phyloP scores from a whole-genome alignment of 2,329 filamentous ascomycete genomes.

The Xylariomycetidae sp. region DNA sequence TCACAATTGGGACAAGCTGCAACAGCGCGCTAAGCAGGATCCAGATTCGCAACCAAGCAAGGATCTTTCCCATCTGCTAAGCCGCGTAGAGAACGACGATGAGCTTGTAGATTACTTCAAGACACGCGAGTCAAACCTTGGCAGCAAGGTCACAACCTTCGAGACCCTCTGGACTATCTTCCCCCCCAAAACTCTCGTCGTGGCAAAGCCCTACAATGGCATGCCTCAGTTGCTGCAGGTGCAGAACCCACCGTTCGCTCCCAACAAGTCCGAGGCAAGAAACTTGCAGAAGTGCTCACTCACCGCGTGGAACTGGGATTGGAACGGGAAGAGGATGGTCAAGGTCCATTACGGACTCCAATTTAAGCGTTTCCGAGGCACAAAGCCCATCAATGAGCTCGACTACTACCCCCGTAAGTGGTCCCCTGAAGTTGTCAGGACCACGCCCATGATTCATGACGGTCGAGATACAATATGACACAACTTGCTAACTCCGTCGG shows the following conservation, averaged over 20 bases:
- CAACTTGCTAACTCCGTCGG: no score
- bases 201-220: conserved; percentile 8
- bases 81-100: conserved; percentile 3
- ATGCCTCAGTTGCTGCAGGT: conserved; percentile 10
- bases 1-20: conserved; percentile 12
- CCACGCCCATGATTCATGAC: no score
- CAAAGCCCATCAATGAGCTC: conserved; percentile 11
- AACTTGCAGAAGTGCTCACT: background rate
- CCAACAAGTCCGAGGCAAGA: background rate
- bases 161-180: conserved; percentile 13
- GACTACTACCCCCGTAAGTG: conserved; percentile 7
- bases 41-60: conserved; percentile 8
- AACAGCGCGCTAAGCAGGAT: conserved; percentile 4
- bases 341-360: conserved; percentile 9
- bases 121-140: conserved; percentile 4
- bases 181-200: conserved; percentile 8
- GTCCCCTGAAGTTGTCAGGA: no score
- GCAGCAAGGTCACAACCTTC: conserved; percentile 8
- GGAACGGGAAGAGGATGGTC: conserved; percentile 9
- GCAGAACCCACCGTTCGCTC: conserved; percentile 5
- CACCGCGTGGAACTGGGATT: conserved; percentile 9
- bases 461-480: no score
- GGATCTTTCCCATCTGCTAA: conserved; percentile 8
- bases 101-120: conserved; percentile 13
- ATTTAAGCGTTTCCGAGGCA: conserved; percentile 9